phyloP scores from a whole-genome alignment of 1,139 yeast species.

The Williopsis jadinii region DNA sequence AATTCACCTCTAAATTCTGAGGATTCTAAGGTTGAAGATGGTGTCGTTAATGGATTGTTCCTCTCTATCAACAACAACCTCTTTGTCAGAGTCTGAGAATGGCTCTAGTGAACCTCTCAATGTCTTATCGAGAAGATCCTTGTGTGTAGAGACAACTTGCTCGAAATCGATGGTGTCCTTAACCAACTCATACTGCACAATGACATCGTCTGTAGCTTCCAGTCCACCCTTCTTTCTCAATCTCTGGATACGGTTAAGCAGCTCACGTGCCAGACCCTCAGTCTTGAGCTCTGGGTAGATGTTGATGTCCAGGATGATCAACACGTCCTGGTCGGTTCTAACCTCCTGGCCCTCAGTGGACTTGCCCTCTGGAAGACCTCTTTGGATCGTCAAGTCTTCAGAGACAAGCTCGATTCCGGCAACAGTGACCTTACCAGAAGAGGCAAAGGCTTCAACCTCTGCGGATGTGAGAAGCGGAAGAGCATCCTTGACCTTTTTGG shows the following conservation, averaged over 20 bases:
- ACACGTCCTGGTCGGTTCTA: constrained; percentile 81
- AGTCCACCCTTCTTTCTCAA: constrained; percentile 95
- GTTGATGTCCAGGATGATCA: constrained; percentile 83
- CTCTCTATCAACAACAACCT: constrained; percentile 79
- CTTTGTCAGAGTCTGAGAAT: constrained; percentile 32
- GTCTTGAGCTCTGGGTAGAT: constrained; percentile 82
- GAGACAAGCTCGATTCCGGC: constrained; percentile 82
- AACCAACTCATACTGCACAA: constrained; percentile 68
- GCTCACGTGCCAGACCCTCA: constrained; percentile 95
- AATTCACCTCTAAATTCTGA: constrained; percentile 33
- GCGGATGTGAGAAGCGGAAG: constrained; percentile 74
- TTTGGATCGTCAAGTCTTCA: constrained; percentile 85
- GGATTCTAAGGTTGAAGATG: constrained; percentile 69
- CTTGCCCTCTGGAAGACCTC: constrained; percentile 71
- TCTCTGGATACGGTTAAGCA: constrained; percentile 95
- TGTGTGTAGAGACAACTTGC: constrained; percentile 55
- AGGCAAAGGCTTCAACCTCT: constrained; percentile 72
- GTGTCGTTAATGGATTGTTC: constrained; percentile 88
- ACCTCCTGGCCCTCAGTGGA: constrained; percentile 70
- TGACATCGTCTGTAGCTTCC: constrained; percentile 90
- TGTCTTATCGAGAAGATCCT: constrained; percentile 66
- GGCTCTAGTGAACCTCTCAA: constrained; percentile 56
- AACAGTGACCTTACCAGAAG: constrained; percentile 69
- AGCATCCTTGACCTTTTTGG: constrained; percentile 89
- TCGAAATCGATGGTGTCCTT: constrained; percentile 69